Evolutionary conservation across 805 yeast species (phyloP).

Genomic region (Candida sonorensis): DNA sequence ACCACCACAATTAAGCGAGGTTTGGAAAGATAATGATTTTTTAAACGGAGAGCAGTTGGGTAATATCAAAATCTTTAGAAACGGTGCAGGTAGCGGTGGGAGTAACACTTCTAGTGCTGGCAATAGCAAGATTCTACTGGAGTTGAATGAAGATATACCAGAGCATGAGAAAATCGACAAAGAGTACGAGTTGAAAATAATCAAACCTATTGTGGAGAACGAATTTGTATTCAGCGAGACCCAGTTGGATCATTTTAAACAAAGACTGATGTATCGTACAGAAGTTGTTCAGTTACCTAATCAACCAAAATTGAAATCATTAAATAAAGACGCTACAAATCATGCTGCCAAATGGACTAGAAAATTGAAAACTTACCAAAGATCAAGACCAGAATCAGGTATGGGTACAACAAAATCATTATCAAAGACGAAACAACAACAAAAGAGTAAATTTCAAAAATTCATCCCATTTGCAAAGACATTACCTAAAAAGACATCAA

Average conservation of each 20-base stretch:
- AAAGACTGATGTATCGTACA: constrained; percentile 44
- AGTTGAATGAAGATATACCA: constrained; percentile 43
- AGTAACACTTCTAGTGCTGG: too few species aligned
- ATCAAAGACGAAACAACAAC: constrained; percentile 2
- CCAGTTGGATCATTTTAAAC: constrained; percentile 57
- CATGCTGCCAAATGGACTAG: constrained; percentile 28
- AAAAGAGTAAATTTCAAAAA: constrained; percentile 24
- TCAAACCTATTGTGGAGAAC: constrained; percentile 75
- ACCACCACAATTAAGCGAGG: constrained; percentile 79
- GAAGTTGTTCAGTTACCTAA: constrained; percentile 47
- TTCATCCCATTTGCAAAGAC: constrained; percentile 79
- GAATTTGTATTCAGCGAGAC: constrained; percentile 86
- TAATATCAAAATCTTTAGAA: constrained; percentile 64
- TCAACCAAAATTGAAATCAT: constrained; percentile 39
- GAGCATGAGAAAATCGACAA: constrained; percentile 61
- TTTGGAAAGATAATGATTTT: constrained; percentile 62
- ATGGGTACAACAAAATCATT: constrained; percentile 25
- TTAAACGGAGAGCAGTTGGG: constrained; percentile 75
- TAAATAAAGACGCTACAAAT: constrained; percentile 29
- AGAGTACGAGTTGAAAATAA: constrained; percentile 72
- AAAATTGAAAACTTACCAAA: constrained; percentile 15
- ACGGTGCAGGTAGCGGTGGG: constrained; percentile 16
- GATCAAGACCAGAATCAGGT: constrained; percentile 23
- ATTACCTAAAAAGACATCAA: constrained; percentile 79
- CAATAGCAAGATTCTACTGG: constrained; percentile 48